Conservation (phyloP, 2,329 filamentous ascomycete species). For the Diaporthe sp. region DNA sequence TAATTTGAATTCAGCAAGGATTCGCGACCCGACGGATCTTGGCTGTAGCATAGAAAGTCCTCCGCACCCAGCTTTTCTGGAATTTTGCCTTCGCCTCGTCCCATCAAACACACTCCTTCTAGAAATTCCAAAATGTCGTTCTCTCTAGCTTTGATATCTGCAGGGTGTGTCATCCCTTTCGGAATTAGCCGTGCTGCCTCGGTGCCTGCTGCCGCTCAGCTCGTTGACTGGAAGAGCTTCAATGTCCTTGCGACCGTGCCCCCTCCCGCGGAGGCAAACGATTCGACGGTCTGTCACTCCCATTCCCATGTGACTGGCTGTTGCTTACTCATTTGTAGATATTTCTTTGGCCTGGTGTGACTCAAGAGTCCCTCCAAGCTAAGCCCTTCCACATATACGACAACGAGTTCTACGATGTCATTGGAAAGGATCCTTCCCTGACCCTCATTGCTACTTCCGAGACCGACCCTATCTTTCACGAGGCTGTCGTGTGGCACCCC, state of each 20-base stretch:
- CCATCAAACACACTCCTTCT: conserved; percentile 10
- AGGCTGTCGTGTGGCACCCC: conserved; percentile 67
- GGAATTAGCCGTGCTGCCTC: conserved; percentile 3
- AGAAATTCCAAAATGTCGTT: conserved; percentile 20
- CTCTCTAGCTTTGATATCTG: neutral
- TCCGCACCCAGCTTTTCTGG: neutral
- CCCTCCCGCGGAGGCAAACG: conserved; percentile 54
- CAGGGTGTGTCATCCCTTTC: conserved; percentile 5
- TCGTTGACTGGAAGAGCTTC: conserved; percentile 61
- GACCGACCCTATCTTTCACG: conserved; percentile 65
- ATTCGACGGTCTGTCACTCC: conserved; percentile 40
- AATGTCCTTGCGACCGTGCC: conserved; percentile 57
- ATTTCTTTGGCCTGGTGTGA: conserved; percentile 60
- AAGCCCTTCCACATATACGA: conserved; percentile 65
- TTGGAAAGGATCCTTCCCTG: conserved; percentile 63
- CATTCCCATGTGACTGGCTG: neutral
- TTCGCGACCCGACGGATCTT: neutral
- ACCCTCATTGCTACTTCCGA: conserved; percentile 62
- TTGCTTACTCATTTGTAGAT: conserved; percentile 45
- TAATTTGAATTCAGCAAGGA: conserved; percentile 14
- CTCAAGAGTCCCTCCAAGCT: conserved; percentile 52
- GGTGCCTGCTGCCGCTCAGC: conserved; percentile 54
- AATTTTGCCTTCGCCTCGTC: neutral
- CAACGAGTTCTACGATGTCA: conserved; percentile 63
- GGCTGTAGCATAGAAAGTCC: conserved; percentile 9